Evolutionary conservation across 23 red algal species (phyloP).

Genomic region (Chondrus crispus): DNA sequence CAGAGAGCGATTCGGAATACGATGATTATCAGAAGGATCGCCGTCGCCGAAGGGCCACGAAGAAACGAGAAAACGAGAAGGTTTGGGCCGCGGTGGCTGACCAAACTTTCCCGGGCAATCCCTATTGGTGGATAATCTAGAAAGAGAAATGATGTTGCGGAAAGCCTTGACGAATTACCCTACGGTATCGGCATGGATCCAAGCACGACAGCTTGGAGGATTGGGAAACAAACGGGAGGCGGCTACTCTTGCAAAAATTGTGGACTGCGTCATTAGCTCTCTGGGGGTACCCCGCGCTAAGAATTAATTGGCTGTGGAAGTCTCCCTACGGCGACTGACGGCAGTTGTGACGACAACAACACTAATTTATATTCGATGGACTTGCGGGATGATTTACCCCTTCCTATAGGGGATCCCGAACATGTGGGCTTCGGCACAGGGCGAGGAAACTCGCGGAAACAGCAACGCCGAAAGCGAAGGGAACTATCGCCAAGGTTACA

Average conservation of each 20-base stretch:
- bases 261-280: neutral
- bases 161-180: conserved; percentile 1
- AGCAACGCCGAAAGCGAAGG: neutral
- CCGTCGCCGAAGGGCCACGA: too few species aligned
- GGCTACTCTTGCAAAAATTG: neutral
- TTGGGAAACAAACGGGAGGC: neutral
- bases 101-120: neutral
- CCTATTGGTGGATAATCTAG: neutral
- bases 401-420: neutral
- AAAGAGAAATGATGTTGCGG: neutral
- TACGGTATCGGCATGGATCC: neutral
- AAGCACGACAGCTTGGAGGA: neutral
- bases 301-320: neutral
- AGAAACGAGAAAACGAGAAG: too few species aligned
- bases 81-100: too few species aligned
- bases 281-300: neutral
- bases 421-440: neutral
- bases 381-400: neutral
- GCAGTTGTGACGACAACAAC: conserved; percentile 14
- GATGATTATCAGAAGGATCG: neutral
- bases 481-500: neutral
- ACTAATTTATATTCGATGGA: neutral
- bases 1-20: neutral
- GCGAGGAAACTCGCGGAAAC: neutral
- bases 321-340: neutral